Percentiles rank a stretch among this genome's conserved stretches.
phyloP scores from a whole-genome alignment of 1,139 yeast species.

The Yamadazyma dushanensis region DNA sequence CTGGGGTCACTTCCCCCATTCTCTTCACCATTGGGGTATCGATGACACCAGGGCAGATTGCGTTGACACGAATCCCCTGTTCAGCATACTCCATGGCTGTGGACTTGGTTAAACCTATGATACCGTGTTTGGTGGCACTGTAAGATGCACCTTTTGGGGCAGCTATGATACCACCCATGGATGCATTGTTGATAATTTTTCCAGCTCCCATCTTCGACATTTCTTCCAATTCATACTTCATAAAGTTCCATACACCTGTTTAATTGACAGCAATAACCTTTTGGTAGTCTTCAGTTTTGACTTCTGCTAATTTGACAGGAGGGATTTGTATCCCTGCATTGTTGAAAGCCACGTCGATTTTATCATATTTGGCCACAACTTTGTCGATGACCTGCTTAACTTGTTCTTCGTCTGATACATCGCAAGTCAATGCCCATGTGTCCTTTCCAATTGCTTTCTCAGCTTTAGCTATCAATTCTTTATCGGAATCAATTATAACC shows the following conservation, averaged over 20 bases:
- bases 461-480: not conserved
- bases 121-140: constrained; percentile 54
- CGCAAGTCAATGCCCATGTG: too few species aligned
- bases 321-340: constrained; percentile 20
- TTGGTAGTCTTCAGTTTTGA: constrained; percentile 17
- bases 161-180: constrained; percentile 39
- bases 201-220: constrained; percentile 5
- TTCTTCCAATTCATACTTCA: constrained; percentile 37
- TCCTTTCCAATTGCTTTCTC: too few species aligned
- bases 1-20: constrained; percentile 44
- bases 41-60: constrained; percentile 58
- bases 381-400: constrained; percentile 20
- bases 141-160: constrained; percentile 55
- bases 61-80: constrained; percentile 50
- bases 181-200: constrained; percentile 27
- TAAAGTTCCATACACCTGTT: constrained; percentile 45
- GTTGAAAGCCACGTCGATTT: constrained; percentile 39
- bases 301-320: too few species aligned
- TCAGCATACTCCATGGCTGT: constrained; percentile 55
- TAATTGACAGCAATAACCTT: constrained; percentile 50
- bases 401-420: too few species aligned
- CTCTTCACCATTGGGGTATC: constrained; percentile 50
- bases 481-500: not conserved
- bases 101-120: constrained; percentile 48
- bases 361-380: constrained; percentile 18